These are phyloP conservation scores for Pelargonium myrrhifolium DNA, from an alignment of 441 rosid genomes.

Conservation along the genomic window DNA sequence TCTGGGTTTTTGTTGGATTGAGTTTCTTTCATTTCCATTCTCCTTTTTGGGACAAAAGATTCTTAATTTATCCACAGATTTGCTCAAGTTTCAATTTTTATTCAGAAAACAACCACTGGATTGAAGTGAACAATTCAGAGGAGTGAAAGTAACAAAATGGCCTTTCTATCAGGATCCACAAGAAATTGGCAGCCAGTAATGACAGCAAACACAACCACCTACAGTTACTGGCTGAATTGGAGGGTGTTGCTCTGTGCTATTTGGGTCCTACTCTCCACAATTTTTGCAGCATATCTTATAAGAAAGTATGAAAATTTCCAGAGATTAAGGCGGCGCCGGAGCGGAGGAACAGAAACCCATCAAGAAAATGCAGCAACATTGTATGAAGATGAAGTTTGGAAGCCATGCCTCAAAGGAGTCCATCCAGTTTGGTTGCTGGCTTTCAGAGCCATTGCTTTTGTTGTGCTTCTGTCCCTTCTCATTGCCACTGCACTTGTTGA, in stretches of 20 bases:
- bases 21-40: too few relatives aligned
- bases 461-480: constrained; percentile 51
- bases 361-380: constrained; percentile 43
- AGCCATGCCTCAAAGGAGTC: constrained; percentile 63
- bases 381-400: constrained; percentile 78
- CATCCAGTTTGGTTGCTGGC: constrained; percentile 92
- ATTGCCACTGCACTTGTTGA: constrained; percentile 39
- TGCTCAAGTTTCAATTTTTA: not conserved
- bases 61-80: not conserved
- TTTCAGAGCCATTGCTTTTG: constrained; percentile 57
- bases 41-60: too few relatives aligned
- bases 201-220: constrained; percentile 39
- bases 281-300: constrained; percentile 34
- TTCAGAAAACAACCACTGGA: too few relatives aligned
- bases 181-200: constrained; percentile 60
- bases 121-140: constrained; percentile 13
- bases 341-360: constrained; percentile 23
- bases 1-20: constrained; percentile 7
- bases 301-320: constrained; percentile 52
- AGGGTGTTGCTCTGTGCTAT: constrained; percentile 50
- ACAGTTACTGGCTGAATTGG: constrained; percentile 62
- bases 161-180: constrained; percentile 41
- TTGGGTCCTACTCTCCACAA: constrained; percentile 33
- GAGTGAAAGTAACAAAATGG: constrained; percentile 32
- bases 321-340: constrained; percentile 10